A percentile compares a stretch with the other conserved stretches of the same genome.
Conservation (phyloP, 169 alveolate species). For the Cytauxzoon felis region DNA sequence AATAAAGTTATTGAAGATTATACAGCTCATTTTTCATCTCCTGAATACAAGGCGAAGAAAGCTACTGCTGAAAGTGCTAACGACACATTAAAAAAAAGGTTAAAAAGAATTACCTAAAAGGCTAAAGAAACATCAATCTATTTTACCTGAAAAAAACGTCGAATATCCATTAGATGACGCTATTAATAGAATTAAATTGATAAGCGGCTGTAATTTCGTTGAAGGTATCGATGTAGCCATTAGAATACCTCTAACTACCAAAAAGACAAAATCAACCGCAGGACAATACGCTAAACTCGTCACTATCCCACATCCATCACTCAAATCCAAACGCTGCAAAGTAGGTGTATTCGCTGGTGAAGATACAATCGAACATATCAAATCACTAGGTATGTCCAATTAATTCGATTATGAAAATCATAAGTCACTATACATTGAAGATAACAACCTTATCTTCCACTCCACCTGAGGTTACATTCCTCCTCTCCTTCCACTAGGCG, state of each 20-base stretch:
- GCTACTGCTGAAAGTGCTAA: not conserved
- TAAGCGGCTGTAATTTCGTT: conserved; percentile 37
- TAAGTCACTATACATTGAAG: no score
- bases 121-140: conserved; percentile 3
- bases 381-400: conserved; percentile 25
- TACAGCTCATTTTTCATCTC: not conserved
- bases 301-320: conserved; percentile 56
- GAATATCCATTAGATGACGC: conserved; percentile 58
- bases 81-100: conserved; percentile 11
- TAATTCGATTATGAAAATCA: no score
- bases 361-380: conserved; percentile 27
- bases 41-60: conserved; percentile 1
- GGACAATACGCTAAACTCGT: conserved; percentile 43
- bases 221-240: conserved; percentile 62
- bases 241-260: conserved; percentile 44
- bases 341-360: conserved; percentile 51
- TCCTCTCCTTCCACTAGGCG: no score
- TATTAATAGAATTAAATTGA: conserved; percentile 53
- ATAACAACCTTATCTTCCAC: no score
- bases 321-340: conserved; percentile 52
- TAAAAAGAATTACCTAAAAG: conserved; percentile 27
- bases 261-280: conserved; percentile 50
- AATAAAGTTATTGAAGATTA: conserved; percentile 18
- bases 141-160: conserved; percentile 44
- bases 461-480: no score